A percentile compares a stretch with the other conserved stretches of the same genome.
These are phyloP conservation scores for Erysimum cheiranthoides DNA, from an alignment of 345 rosid genomes.

Conservation along the genomic window DNA sequence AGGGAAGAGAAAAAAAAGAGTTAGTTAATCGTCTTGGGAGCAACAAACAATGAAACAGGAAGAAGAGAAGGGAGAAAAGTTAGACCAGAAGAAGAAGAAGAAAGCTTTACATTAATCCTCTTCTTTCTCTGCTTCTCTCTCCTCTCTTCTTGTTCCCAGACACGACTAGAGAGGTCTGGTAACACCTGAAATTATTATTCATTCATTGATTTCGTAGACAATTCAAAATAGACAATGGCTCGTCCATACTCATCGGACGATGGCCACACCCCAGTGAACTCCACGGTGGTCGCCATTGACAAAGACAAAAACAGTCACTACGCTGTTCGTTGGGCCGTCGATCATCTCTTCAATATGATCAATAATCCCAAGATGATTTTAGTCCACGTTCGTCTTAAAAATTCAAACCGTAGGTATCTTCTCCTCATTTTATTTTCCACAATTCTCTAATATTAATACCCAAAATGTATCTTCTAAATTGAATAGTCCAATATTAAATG, in stretches of 20 bases:
- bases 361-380: conserved; percentile 53
- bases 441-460: not conserved
- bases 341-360: conserved; percentile 53
- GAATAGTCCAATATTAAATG: no score
- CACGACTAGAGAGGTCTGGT: conserved; percentile 18
- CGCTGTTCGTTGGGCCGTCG: conserved; percentile 92
- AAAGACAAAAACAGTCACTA: conserved; percentile 80
- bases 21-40: conserved; percentile 17
- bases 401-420: conserved; percentile 69
- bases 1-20: not conserved
- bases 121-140: conserved; percentile 21
- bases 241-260: conserved; percentile 41
- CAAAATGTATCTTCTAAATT: not conserved
- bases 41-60: conserved; percentile 25
- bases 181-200: conserved; percentile 8
- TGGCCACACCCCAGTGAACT: conserved; percentile 42
- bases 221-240: conserved; percentile 43
- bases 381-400: conserved; percentile 66
- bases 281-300: conserved; percentile 79
- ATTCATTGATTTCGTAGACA: not conserved
- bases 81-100: conserved; percentile 24
- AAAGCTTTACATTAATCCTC: not conserved
- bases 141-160: conserved; percentile 44
- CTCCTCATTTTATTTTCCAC: not conserved
- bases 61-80: conserved; percentile 39